These are phyloP conservation scores for Cercospora beticola DNA, from an alignment of 2,329 filamentous ascomycete species.

Conservation along the genomic window DNA sequence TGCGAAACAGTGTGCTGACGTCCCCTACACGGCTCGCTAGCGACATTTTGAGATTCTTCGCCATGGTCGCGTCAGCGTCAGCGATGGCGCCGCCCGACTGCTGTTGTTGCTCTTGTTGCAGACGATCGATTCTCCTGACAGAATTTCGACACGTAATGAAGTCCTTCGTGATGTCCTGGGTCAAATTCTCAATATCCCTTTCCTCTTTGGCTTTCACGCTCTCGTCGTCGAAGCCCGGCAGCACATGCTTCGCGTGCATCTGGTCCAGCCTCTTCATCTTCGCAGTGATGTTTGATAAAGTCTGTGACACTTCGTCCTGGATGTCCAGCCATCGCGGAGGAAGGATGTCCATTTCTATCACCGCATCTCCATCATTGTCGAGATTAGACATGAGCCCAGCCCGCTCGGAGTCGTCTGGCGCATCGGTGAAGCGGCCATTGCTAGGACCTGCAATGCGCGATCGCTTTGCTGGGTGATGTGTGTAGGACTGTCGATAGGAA, in stretches of 20 bases:
- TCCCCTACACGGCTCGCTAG: constrained; percentile 87
- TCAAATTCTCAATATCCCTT: constrained; percentile 83
- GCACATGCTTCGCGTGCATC: constrained; percentile 92
- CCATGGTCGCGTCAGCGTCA: constrained; percentile 89
- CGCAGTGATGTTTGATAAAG: constrained; percentile 74
- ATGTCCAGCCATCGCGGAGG: constrained; percentile 95
- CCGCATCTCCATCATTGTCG: constrained; percentile 75
- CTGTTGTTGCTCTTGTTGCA: constrained; percentile 78
- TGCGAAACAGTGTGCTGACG: constrained; percentile 85
- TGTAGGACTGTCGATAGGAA: constrained; percentile 97
- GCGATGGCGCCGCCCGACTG: constrained; percentile 63
- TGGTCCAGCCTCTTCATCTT: constrained; percentile 85
- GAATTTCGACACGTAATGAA: constrained; percentile 89
- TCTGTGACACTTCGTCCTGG: constrained; percentile 86
- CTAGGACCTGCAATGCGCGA: constrained; percentile 58
- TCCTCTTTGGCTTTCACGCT: constrained; percentile 85
- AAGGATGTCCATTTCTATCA: constrained; percentile 97
- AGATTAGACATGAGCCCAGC: constrained; percentile 81
- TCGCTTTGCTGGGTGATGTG: constrained; percentile 84
- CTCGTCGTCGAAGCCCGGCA: constrained; percentile 95
- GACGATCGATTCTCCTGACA: constrained; percentile 82
- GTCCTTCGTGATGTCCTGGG: constrained; percentile 80
- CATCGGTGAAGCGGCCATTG: constrained; percentile 46
- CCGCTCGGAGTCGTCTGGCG: constrained; percentile 54
- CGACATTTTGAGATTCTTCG: constrained; percentile 90